Evolutionary conservation across 2,329 filamentous ascomycete genomes (phyloP).

Genomic region (Sarocladium kiliense): DNA sequence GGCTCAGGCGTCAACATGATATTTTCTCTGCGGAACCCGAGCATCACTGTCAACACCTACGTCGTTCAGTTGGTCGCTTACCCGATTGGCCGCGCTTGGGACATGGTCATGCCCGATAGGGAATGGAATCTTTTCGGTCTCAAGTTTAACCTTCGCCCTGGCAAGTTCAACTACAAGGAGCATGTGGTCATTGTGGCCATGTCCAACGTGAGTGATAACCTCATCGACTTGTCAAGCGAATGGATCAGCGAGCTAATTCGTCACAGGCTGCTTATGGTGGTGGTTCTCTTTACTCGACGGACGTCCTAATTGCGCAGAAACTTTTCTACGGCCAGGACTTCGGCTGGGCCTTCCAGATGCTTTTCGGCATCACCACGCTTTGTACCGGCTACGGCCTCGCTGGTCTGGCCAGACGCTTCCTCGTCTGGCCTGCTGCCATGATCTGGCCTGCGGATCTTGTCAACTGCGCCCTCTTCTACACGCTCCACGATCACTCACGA

Average conservation of each 20-base stretch:
- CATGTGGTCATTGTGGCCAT: conserved; percentile 59
- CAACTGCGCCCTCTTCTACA: conserved; percentile 47
- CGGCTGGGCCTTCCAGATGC: conserved; percentile 47
- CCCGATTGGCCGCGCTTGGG: conserved; percentile 51
- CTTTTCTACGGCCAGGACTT: conserved; percentile 54
- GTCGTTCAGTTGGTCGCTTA: conserved; percentile 59
- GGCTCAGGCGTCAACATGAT: conserved; percentile 59
- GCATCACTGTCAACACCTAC: conserved; percentile 54
- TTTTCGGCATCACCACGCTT: conserved; percentile 50
- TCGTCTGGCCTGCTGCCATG: conserved; percentile 52
- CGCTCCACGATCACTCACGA: conserved; percentile 38
- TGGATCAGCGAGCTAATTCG: conserved; percentile 14
- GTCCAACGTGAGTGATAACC: conserved; percentile 49
- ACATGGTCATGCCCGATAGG: conserved; percentile 48
- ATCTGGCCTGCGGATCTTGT: conserved; percentile 53
- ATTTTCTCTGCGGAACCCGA: conserved; percentile 55
- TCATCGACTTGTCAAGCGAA: too few species aligned
- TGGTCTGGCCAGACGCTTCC: conserved; percentile 46
- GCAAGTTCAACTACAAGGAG: conserved; percentile 58
- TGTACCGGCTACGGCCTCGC: conserved; percentile 54
- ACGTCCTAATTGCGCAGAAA: conserved; percentile 43
- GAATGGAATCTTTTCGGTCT: conserved; percentile 46
- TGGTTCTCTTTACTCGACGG: conserved; percentile 51
- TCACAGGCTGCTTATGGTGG: conserved; percentile 50
- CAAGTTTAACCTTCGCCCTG: conserved; percentile 51